Percentiles rank a stretch among this genome's conserved stretches.
phyloP scores from a whole-genome alignment of 2,329 filamentous ascomycete genomes.

The Magnaporthales sp. region DNA sequence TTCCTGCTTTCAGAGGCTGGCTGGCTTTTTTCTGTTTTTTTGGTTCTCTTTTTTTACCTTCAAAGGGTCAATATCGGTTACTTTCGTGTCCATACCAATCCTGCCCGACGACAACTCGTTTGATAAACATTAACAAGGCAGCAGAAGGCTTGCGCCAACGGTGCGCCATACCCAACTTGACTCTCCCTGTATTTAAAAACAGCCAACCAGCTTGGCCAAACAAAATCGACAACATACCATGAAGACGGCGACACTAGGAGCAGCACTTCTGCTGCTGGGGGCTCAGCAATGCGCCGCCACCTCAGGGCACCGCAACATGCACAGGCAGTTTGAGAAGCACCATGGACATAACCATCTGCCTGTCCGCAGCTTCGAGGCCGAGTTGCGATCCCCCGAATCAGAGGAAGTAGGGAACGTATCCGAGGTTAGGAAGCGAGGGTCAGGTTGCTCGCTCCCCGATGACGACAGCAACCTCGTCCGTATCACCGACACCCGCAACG shows the following conservation, averaged over 20 bases:
- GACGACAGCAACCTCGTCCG: slow-evolving; percentile 56
- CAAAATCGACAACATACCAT: slow-evolving; percentile 25
- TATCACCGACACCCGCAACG: slow-evolving; percentile 47
- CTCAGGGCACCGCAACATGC: slow-evolving; percentile 28
- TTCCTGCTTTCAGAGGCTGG: neutral
- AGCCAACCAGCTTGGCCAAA: slow-evolving; percentile 5
- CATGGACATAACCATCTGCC: slow-evolving; percentile 23
- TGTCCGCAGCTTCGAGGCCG: neutral
- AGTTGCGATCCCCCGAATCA: neutral
- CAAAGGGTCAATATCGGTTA: neutral
- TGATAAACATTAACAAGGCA: neutral
- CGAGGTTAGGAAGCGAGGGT: slow-evolving; percentile 5
- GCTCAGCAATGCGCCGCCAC: slow-evolving; percentile 26
- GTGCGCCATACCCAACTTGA: neutral
- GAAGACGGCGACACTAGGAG: slow-evolving; percentile 42
- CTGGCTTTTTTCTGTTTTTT: neutral
- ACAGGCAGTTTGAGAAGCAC: slow-evolving; percentile 20
- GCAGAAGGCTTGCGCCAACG: neutral
- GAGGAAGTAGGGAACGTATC: neutral
- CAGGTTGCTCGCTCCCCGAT: slow-evolving; percentile 51
- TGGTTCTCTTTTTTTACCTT: neutral
- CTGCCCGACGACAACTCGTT: neutral
- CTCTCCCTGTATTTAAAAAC: neutral
- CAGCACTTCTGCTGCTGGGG: slow-evolving; percentile 38
- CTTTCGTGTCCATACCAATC: neutral